Evolutionary conservation across 352 stramenopile genomes (phyloP), one percentile per base, ranked within the genome.

Genomic region (Globisporangium middletonii): DNA sequence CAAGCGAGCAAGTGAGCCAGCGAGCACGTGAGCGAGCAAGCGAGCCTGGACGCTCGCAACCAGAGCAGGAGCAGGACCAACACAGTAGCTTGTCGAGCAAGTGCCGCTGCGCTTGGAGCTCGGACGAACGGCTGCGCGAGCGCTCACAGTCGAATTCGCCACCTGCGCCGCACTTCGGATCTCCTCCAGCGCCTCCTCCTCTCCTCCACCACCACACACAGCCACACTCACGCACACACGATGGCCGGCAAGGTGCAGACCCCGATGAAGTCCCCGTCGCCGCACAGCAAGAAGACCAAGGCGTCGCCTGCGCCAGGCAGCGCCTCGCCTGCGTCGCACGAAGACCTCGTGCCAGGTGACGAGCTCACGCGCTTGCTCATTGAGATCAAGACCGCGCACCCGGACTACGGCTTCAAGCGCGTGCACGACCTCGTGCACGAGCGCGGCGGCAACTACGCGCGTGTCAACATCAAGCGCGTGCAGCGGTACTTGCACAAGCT

Each of bases 321-420:
- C 19, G 57, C 57, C 50, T 57, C 57, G 33, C 50, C 57, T 9
- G 41, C 42, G 3, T 30, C 38, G n/a, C 43, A 56, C 19, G 59
- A 64, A 19, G 59, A 64, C 35, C 44, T 60, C 47, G 45, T 76
- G 9, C 49, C 54, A 11, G 58, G 43, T 28, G 68, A 74, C 57
- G 68, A 76, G 27, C 67, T 76, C 43, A 71, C 57, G 43, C 58
- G 59, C n/a, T 42, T 76, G 30, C 42, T 76, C 18, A 60, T 75
- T 46, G 67, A 71, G 23, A 76, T 76, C 68, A 76, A 74, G 65
- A 73, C 73, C 38, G 66, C 62, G 47, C 63, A 75, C 54, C 62
- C 66, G 4, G 67, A 72, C 28, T 76, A 63, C 37, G 69, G 62
- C 33, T 58, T 65, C 52, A 76, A 76, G 60, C 66, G 69, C 26